Evolutionary conservation across 1,139 yeast species (phyloP).

Genomic region (Yamadazyma triangularis): DNA sequence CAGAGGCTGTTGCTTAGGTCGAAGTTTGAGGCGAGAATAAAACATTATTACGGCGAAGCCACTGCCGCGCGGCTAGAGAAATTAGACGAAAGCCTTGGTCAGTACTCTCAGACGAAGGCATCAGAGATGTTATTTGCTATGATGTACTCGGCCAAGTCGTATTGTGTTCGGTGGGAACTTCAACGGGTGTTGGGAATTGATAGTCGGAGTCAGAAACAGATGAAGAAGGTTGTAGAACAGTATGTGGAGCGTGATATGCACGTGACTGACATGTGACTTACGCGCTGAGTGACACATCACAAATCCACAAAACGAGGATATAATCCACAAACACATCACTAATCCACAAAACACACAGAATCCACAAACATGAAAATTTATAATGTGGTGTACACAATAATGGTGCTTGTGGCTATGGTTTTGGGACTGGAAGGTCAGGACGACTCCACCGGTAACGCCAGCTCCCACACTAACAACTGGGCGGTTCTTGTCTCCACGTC

Average conservation of each 20-base stretch:
- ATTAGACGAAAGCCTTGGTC: constrained; percentile 16
- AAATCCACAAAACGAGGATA: neutral
- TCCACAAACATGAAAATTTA: too few species aligned
- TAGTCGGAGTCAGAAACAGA: constrained; percentile 10
- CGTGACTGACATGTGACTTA: too few species aligned
- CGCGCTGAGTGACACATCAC: too few species aligned
- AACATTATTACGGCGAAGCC: constrained; percentile 12
- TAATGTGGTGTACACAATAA: too few species aligned
- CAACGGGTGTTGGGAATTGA: constrained; percentile 23
- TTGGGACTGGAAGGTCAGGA: too few species aligned
- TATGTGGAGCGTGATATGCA: too few species aligned
- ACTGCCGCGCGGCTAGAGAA: constrained; percentile 12
- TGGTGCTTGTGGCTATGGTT: too few species aligned
- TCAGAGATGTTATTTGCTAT: constrained; percentile 44
- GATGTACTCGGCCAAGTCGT: constrained; percentile 20
- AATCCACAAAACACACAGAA: too few species aligned
- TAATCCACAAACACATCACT: constrained; percentile 1
- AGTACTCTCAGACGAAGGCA: constrained; percentile 32
- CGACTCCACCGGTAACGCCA: too few species aligned
- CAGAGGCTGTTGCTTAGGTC: constrained; percentile 15
- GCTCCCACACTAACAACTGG: constrained; percentile 86
- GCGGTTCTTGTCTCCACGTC: constrained; percentile 96
- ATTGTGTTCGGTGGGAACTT: constrained; percentile 29
- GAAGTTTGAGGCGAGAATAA: constrained; percentile 14
- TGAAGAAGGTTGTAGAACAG: too few species aligned